A percentile compares a stretch with the other conserved stretches of the same genome.
Conservation (phyloP, 148 eudicot genomes). For the Rhododendron williamsianum region DNA sequence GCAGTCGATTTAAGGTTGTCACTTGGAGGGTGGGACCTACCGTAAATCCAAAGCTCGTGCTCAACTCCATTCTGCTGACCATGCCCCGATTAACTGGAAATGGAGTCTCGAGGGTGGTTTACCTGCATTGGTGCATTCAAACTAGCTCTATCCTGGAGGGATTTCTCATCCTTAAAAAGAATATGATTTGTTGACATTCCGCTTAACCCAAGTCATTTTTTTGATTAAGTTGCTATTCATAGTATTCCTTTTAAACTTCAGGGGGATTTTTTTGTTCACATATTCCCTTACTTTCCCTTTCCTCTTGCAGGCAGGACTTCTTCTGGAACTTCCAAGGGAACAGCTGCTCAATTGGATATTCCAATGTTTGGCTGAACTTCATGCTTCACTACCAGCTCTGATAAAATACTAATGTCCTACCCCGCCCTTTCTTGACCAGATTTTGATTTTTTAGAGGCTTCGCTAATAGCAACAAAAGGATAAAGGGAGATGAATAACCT, state of each 20-base stretch:
- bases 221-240: background rate
- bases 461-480: background rate
- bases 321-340: constrained; percentile 78
- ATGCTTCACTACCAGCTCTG: constrained; percentile 72
- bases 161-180: background rate
- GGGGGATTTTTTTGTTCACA: background rate
- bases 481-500: background rate
- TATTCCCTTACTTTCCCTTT: background rate
- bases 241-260: background rate
- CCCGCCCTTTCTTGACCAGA: background rate
- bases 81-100: background rate
- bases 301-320: constrained; percentile 66
- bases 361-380: constrained; percentile 79
- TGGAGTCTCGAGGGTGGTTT: background rate
- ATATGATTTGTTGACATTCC: background rate
- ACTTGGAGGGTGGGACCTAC: background rate
- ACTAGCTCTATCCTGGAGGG: background rate
- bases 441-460: background rate
- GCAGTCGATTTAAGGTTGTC: background rate
- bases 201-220: background rate
- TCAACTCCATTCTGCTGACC: background rate
- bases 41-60: background rate
- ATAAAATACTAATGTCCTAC: constrained; percentile 53
- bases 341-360: constrained; percentile 94
- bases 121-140: background rate